phyloP scores from a whole-genome alignment of 371 early-diverging fungal species.

The Zopfochytrium polystomum region DNA sequence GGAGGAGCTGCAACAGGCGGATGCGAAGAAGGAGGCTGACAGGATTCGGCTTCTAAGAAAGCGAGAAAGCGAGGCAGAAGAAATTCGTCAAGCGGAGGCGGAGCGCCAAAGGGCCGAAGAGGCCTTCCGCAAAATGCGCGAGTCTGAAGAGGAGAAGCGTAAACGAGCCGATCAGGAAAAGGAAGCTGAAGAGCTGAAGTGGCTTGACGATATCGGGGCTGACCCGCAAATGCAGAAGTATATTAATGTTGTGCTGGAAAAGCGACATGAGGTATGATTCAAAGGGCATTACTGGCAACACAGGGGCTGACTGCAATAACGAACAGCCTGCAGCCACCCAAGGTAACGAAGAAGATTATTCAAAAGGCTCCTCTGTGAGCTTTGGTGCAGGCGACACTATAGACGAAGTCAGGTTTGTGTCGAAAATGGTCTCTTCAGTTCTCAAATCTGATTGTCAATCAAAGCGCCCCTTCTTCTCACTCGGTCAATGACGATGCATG shows the following conservation, averaged over 20 bases:
- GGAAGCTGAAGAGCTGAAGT: constrained; percentile 19
- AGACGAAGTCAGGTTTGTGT: constrained; percentile 13
- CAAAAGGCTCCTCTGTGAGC: neutral
- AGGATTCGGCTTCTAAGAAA: neutral
- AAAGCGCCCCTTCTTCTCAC: no score
- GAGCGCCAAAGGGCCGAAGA: constrained; percentile 7
- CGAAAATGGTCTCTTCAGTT: no score
- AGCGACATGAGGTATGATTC: constrained; percentile 26
- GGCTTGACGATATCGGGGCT: constrained; percentile 27
- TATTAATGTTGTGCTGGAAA: constrained; percentile 41
- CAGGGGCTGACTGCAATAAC: neutral
- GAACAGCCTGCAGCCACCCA: neutral
- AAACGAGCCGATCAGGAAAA: neutral
- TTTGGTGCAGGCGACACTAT: constrained; percentile 15
- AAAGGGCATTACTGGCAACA: neutral
- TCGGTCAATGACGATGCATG: no score
- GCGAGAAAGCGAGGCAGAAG: neutral
- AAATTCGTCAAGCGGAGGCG: constrained; percentile 7
- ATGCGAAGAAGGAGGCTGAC: constrained; percentile 1
- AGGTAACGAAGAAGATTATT: neutral
- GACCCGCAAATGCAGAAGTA: constrained; percentile 47
- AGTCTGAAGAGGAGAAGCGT: constrained; percentile 3
- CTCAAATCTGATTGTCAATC: no score
- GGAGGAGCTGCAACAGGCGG: constrained; percentile 14
- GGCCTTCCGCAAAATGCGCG: neutral